phyloP scores from a whole-genome alignment of 441 rosid genomes.

The Melianthus villosus region DNA sequence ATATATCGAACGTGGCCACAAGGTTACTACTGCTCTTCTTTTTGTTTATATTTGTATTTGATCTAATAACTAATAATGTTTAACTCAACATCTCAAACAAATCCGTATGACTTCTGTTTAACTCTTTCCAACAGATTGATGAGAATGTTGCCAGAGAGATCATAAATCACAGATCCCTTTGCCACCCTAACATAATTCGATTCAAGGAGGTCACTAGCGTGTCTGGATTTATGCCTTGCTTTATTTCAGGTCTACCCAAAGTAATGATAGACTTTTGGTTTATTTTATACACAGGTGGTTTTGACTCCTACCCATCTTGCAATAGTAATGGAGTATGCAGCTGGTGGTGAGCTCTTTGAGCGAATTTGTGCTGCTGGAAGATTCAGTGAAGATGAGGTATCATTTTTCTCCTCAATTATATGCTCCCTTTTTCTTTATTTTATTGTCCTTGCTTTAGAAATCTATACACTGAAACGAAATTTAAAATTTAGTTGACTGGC shows the following conservation, averaged over 20 bases:
- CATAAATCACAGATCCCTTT: conserved; percentile 75
- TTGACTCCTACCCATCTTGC: conserved; percentile 93
- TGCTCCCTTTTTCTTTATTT: conserved; percentile 1
- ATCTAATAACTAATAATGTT: too few species aligned
- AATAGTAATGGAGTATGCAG: conserved; percentile 96
- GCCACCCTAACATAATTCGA: conserved; percentile 92
- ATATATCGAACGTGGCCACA: conserved; percentile 96
- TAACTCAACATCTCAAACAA: too few species aligned
- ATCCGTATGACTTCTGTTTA: too few species aligned
- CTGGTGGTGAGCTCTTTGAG: conserved; percentile 96
- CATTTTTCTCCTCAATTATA: background rate
- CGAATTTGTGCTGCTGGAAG: conserved; percentile 93
- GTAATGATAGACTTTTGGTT: background rate
- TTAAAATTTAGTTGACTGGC: too few species aligned
- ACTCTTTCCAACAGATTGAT: conserved; percentile 88
- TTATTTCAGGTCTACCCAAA: conserved; percentile 9
- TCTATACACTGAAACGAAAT: too few species aligned
- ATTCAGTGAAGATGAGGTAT: conserved; percentile 95
- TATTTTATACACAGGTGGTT: conserved; percentile 31
- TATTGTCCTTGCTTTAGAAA: too few species aligned
- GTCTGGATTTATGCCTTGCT: too few species aligned
- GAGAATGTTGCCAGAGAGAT: conserved; percentile 92
- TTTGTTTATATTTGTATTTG: background rate
- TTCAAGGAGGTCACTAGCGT: conserved; percentile 98
- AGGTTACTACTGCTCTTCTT: conserved; percentile 26